A percentile compares a stretch with the other conserved stretches of the same genome.
Evolutionary conservation across 2,329 filamentous ascomycete genomes (phyloP).

Genomic region (Aureobasidium namibiae): DNA sequence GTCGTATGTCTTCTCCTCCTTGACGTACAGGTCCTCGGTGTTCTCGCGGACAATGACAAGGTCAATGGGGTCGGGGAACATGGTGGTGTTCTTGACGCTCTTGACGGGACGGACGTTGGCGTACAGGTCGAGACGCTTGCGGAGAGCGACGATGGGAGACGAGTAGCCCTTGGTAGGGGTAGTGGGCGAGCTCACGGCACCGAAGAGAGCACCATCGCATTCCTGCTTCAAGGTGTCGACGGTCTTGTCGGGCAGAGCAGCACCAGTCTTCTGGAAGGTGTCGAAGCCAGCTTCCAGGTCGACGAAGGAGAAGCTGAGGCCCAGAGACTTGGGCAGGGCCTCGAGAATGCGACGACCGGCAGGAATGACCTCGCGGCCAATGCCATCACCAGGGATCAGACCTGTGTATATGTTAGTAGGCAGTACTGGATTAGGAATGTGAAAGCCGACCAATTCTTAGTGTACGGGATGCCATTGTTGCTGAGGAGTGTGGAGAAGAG

Average conservation of each 20-base stretch:
- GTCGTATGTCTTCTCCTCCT: slow-evolving; percentile 82
- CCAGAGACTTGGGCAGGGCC: slow-evolving; percentile 81
- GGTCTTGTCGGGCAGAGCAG: slow-evolving; percentile 81
- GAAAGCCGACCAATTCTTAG: slow-evolving; percentile 56
- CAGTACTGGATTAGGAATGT: background rate
- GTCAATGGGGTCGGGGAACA: slow-evolving; percentile 59
- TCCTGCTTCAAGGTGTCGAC: slow-evolving; percentile 81
- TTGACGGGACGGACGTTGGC: slow-evolving; percentile 97
- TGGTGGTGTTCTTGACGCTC: slow-evolving; percentile 56
- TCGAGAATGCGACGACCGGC: slow-evolving; percentile 85
- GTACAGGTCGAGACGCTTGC: slow-evolving; percentile 90
- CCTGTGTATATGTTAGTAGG: slow-evolving; percentile 43
- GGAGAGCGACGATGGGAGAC: slow-evolving; percentile 89
- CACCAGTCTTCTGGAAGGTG: slow-evolving; percentile 83
- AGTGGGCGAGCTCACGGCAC: slow-evolving; percentile 84
- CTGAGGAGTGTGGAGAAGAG: slow-evolving; percentile 8
- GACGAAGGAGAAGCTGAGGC: slow-evolving; percentile 88
- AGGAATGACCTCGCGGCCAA: slow-evolving; percentile 96
- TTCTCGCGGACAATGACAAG: slow-evolving; percentile 98
- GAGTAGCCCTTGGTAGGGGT: slow-evolving; percentile 91
- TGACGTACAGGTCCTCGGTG: slow-evolving; percentile 97
- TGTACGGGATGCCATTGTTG: slow-evolving; percentile 53
- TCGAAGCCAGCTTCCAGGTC: slow-evolving; percentile 90
- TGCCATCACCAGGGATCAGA: slow-evolving; percentile 95
- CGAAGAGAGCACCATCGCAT: slow-evolving; percentile 94